Base-by-base conservation (phyloP, 73 alveolate species). In the Paramecium bursaria region DNA sequence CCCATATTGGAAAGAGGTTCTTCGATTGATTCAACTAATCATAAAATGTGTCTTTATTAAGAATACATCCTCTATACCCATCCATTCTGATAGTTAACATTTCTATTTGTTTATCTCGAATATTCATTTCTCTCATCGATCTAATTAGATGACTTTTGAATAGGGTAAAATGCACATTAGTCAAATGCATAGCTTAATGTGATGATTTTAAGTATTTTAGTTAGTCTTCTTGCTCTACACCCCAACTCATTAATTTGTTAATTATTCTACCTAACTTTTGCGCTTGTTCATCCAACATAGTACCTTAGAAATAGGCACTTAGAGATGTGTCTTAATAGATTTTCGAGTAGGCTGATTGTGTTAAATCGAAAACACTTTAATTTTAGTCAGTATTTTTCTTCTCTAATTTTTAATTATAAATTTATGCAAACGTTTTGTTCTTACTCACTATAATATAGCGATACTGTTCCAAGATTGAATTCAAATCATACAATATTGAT, bases 61-160 rank as follows among this genome's bases (percentile, higher is more conserved):
- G n/a, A 25, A 67, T 67, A 42, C 82, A 67, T 21, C 82, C 44
- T 15, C 82, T 11, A 67, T 67, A 67, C 10, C 82, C 82, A 39
- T 67, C 82, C 82, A 67, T 67, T 39, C 82, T 31, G 22, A 19
- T 11, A 7, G 82, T 67, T 4, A 67, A 21, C 44, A 67, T 39
- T 67, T 67, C 48, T 1, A 67, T 19, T 42, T 67, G 13, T 25
- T 67, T 47, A 9, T 67, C 82, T 13, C 25, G 17, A 7, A 67
- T 25, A 14, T 57, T 57, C 21, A 67, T 67, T 6, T 35, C 82
- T 39, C 17, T 67, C 57, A 67, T 67, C 44, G 82, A 67, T 67
- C 44, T 46, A 3, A 67, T 46, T 5, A 67, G 15, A 6, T 19
- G 35, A 0, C 7, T 39, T 67, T 67, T 39, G 25, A 67, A 67